A percentile compares a stretch with the other conserved stretches of the same genome.
Conservation (phyloP, 345 rosid species). For the Camelina neglecta region DNA sequence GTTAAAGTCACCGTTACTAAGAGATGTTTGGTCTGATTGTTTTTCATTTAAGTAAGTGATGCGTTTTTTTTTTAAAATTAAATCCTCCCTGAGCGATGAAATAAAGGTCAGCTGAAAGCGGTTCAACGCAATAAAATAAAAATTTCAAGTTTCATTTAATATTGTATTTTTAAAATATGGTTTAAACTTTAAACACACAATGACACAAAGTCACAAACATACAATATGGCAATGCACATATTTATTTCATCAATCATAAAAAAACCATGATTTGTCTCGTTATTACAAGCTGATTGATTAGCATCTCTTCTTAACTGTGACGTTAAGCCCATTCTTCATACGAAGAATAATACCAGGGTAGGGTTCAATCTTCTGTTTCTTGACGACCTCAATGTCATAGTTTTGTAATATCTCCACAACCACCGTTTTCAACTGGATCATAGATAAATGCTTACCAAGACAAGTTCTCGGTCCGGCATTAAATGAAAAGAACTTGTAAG, state of each 20-base stretch:
- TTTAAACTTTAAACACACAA: too few relatives aligned
- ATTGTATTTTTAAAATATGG: too few relatives aligned
- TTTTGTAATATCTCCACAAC: constrained; percentile 22
- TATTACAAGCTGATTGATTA: constrained; percentile 14
- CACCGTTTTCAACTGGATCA: constrained; percentile 31
- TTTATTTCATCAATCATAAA: neutral
- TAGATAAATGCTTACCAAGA: constrained; percentile 30
- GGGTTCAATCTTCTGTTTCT: constrained; percentile 8
- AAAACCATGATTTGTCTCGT: neutral
- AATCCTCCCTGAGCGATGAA: neutral
- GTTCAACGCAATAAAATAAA: constrained; percentile 4
- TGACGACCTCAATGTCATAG: constrained; percentile 26
- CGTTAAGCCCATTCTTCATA: constrained; percentile 29
- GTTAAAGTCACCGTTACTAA: constrained; percentile 39
- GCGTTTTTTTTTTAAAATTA: neutral
- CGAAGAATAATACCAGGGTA: constrained; percentile 1
- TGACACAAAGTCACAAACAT: too few relatives aligned
- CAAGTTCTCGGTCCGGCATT: constrained; percentile 27
- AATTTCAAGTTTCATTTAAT: neutral
- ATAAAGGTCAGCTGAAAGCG: neutral
- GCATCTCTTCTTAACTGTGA: constrained; percentile 5
- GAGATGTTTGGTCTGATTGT: constrained; percentile 24
- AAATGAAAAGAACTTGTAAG: constrained; percentile 35
- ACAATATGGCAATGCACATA: neutral
- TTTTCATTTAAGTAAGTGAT: neutral